Evolutionary conservation across 2,329 filamentous ascomycete genomes (phyloP), one percentile per base, ranked within the genome.

Genomic region (Catunica adiposa): DNA sequence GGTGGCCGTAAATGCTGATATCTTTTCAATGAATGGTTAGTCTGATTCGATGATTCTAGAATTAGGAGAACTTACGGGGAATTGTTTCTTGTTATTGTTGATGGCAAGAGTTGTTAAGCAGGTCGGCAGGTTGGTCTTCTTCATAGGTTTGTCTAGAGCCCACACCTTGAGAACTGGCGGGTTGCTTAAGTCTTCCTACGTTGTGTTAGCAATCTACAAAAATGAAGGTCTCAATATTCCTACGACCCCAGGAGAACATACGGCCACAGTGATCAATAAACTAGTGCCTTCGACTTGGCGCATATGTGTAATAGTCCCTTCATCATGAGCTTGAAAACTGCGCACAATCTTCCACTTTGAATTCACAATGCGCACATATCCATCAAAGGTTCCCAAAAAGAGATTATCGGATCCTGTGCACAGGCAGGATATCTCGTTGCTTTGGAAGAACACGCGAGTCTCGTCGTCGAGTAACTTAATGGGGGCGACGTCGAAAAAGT

Each of bases 161-260:
- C 92, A 98, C n/a, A 97, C 90, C 67, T 95, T 97, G 59, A 98
- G 70, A 20, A 90, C 77, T 0, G 92, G 90, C 63, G 97, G 89
- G 63, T 79, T 84, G 40, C 85, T 85, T 54, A 96, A 73, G 64
- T 97, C 89, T 69, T 98, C 92, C 69, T 84, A 67, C 20, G 58
- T 29, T 17, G 25, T 7, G 22, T 53, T 37, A 42, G 56, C 29
- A 38, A 55, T 34, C 29, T 34, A 5, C 11, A 34, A 23, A 8
- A n/a, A 25, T 37, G 8, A 4, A 14, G 23, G 15, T 4, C n/a
- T 2, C 6, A n/a, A n/a, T n/a, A n/a, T 2, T 26, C 29, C 25
- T 15, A 2, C 25, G 17, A 8, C 25, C 31, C 8, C 7, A 6
- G 25, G 26, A 17, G 11, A 37, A 53, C 58, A 17, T 59, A 80